These are phyloP conservation scores for Penicillium psychrofluorescens DNA, from an alignment of 495 filamentous ascomycete species.

Conservation along the genomic window DNA sequence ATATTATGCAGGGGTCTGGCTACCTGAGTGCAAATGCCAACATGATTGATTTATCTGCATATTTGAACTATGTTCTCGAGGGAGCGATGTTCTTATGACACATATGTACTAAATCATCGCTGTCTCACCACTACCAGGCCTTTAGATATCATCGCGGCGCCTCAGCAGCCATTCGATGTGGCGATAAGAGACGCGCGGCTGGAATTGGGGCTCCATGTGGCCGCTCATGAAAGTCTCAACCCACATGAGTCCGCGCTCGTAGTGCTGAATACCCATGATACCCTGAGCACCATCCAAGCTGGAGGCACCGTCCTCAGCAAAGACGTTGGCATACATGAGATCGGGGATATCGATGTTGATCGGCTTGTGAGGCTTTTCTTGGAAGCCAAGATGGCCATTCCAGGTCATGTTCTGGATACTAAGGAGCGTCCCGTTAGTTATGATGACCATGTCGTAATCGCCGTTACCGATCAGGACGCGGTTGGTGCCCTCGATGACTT, in stretches of 20 bases:
- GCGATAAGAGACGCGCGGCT: slow-evolving; percentile 57
- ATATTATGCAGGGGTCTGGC: no score
- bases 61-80: no score
- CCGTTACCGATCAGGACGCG: slow-evolving; percentile 54
- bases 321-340: slow-evolving; percentile 23
- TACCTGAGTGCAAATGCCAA: no score
- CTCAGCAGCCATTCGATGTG: slow-evolving; percentile 65
- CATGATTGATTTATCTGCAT: no score
- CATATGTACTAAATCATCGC: no score
- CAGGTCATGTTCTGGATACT: slow-evolving; percentile 65
- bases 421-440: slow-evolving; percentile 55
- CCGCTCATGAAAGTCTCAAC: slow-evolving; percentile 53
- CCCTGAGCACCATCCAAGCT: slow-evolving; percentile 38
- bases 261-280: slow-evolving; percentile 55
- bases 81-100: no score
- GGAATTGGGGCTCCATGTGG: slow-evolving; percentile 62
- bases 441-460: slow-evolving; percentile 53
- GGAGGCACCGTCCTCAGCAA: slow-evolving; percentile 19
- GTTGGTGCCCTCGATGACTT: slow-evolving; percentile 56
- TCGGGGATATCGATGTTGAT: slow-evolving; percentile 33
- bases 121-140: neutral
- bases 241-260: slow-evolving; percentile 68
- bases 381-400: slow-evolving; percentile 57
- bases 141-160: slow-evolving; percentile 36
- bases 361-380: slow-evolving; percentile 26